Evolutionary conservation across 2,329 filamentous ascomycete genomes (phyloP).

Genomic region (Colletotrichum lini): DNA sequence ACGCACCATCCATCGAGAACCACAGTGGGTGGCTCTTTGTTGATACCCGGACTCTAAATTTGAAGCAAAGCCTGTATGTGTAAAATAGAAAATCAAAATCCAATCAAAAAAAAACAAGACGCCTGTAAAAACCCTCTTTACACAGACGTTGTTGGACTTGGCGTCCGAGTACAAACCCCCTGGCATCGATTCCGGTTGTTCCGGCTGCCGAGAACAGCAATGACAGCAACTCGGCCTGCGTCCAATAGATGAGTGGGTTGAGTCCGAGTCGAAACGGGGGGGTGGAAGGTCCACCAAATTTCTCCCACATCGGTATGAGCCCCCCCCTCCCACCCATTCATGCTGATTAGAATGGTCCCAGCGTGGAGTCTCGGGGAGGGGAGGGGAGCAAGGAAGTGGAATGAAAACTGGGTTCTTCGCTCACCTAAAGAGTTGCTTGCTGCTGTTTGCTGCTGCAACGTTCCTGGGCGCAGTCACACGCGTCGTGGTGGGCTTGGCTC

Average conservation of each 20-base stretch:
- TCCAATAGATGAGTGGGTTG: slow-evolving; percentile 18
- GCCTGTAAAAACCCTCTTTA: no score
- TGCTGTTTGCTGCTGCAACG: not conserved
- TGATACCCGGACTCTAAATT: slow-evolving; percentile 20
- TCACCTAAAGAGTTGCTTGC: not conserved
- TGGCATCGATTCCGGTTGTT: slow-evolving; percentile 32
- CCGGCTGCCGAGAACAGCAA: slow-evolving; percentile 36
- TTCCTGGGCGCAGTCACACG: slow-evolving; percentile 19
- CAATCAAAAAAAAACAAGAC: no score
- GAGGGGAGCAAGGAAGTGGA: not conserved
- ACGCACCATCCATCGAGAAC: no score
- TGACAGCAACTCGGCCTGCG: not conserved
- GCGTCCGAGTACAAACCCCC: not conserved
- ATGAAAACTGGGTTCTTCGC: slow-evolving; percentile 15
- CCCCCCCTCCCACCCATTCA: not conserved
- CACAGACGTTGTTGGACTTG: slow-evolving; percentile 14
- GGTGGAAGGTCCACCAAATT: slow-evolving; percentile 18
- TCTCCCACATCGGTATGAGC: slow-evolving; percentile 31
- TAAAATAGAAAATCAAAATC: no score
- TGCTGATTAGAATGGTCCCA: slow-evolving; percentile 13
- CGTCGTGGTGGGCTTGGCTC: slow-evolving; percentile 27
- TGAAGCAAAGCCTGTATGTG: slow-evolving; percentile 4
- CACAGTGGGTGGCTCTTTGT: slow-evolving; percentile 10
- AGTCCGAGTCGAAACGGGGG: not conserved
- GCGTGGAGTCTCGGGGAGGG: slow-evolving; percentile 17